Conservation (phyloP, 2,329 filamentous ascomycete genomes). For the Colletotrichum limetticola region DNA sequence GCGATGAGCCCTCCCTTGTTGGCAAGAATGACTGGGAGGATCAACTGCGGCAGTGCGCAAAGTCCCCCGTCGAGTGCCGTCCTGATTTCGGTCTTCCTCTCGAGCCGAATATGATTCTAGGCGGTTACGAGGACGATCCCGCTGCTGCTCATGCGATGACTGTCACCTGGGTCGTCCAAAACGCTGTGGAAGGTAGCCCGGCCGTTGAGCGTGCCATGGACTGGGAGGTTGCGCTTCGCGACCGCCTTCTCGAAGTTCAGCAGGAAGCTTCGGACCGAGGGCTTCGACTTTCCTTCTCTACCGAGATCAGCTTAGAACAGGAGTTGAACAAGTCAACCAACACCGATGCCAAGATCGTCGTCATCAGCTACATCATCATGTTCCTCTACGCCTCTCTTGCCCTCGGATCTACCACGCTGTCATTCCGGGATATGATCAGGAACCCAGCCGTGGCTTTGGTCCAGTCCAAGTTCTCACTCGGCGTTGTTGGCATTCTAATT, state of each 20-base stretch:
- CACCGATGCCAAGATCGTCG: slow-evolving; percentile 95
- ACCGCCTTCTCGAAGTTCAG: slow-evolving; percentile 80
- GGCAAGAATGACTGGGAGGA: slow-evolving; percentile 76
- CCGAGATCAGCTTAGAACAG: slow-evolving; percentile 93
- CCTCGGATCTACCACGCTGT: slow-evolving; percentile 87
- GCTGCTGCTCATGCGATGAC: slow-evolving; percentile 83
- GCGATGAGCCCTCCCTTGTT: slow-evolving; percentile 71
- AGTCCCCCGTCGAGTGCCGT: slow-evolving; percentile 84
- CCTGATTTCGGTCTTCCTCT: slow-evolving; percentile 91
- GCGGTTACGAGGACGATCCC: slow-evolving; percentile 78
- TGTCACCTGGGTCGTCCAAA: slow-evolving; percentile 94
- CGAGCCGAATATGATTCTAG: slow-evolving; percentile 85
- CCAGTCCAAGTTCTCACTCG: slow-evolving; percentile 95
- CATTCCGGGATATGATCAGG: slow-evolving; percentile 78
- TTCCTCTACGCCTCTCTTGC: slow-evolving; percentile 96
- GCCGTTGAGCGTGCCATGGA: slow-evolving; percentile 82
- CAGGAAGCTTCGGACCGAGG: slow-evolving; percentile 81
- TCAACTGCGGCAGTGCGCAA: slow-evolving; percentile 77
- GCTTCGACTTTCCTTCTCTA: slow-evolving; percentile 90
- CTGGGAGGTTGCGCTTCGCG: slow-evolving; percentile 85
- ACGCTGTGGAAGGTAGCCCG: slow-evolving; percentile 78
- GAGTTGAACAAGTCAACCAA: slow-evolving; percentile 99
- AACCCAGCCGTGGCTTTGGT: slow-evolving; percentile 89
- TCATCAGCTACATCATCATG: slow-evolving; percentile 98
- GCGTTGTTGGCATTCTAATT: slow-evolving; percentile 93